Evolutionary conservation across 495 filamentous ascomycete genomes (phyloP).

Genomic region (Thermothielavioides terrestris): DNA sequence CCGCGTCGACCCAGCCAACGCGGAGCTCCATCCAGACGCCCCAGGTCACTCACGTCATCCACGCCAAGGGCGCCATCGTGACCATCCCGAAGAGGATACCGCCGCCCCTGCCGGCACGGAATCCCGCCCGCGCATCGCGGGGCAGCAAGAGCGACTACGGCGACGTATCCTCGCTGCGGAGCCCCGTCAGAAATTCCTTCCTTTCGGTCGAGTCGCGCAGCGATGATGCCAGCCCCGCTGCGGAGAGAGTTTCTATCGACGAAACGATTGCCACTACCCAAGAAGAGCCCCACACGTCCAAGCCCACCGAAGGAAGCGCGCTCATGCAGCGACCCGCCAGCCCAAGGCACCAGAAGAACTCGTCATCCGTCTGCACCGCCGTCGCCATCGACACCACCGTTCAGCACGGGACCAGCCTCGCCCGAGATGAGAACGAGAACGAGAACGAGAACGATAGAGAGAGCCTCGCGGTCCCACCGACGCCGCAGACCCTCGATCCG

Average conservation of each 20-base stretch:
- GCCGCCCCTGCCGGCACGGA: constrained; percentile 55
- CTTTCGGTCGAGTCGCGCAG: constrained; percentile 14
- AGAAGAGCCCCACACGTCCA: not conserved
- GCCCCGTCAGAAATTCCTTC: constrained; percentile 26
- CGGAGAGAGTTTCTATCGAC: constrained; percentile 9
- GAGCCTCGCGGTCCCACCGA: constrained; percentile 7
- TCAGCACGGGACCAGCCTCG: not conserved
- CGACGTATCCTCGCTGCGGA: constrained; percentile 24
- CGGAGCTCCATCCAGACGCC: constrained; percentile 45
- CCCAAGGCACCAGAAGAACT: constrained; percentile 22
- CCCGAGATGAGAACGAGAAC: not conserved
- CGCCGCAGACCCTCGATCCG: constrained; percentile 13
- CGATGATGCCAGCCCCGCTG: constrained; percentile 2
- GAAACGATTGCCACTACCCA: constrained; percentile 7
- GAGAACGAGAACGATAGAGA: not conserved
- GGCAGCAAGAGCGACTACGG: constrained; percentile 30
- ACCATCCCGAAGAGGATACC: constrained; percentile 63
- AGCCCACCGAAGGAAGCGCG: not conserved
- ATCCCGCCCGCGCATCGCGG: constrained; percentile 42
- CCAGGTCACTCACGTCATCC: constrained; percentile 32
- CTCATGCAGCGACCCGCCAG: constrained; percentile 3
- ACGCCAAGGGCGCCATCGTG: constrained; percentile 53
- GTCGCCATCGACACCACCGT: constrained; percentile 9
- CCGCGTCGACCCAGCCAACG: constrained; percentile 38
- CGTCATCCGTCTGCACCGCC: constrained; percentile 26